Evolutionary conservation across 2,329 filamentous ascomycete species (phyloP).

Genomic region (Paramyrothecium roridum): DNA sequence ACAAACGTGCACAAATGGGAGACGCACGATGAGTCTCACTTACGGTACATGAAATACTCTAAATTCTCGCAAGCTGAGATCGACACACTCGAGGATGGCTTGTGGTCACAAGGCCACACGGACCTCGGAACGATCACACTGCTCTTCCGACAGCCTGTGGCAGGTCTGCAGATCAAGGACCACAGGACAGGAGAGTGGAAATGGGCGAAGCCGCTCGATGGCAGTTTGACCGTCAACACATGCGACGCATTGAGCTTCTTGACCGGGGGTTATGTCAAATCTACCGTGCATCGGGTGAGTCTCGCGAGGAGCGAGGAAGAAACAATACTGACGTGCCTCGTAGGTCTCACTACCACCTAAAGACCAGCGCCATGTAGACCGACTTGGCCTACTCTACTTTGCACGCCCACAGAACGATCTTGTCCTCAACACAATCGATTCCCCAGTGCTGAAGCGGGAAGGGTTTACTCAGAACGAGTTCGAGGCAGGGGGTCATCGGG

Average conservation of each 20-base stretch:
- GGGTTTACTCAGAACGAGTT: conserved; percentile 34
- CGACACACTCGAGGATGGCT: conserved; percentile 33
- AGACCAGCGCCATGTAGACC: conserved; percentile 40
- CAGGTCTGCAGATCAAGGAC: conserved; percentile 51
- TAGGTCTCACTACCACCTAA: conserved; percentile 33
- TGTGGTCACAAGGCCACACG: conserved; percentile 50
- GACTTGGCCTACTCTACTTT: conserved; percentile 49
- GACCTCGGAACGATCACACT: conserved; percentile 55
- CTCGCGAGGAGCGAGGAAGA: not conserved
- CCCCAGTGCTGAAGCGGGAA: conserved; percentile 29
- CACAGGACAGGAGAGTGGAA: conserved; percentile 46
- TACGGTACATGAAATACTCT: conserved; percentile 61
- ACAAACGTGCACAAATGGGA: conserved; percentile 52
- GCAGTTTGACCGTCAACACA: conserved; percentile 49
- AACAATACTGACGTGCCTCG: not conserved
- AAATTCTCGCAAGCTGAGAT: conserved; percentile 46
- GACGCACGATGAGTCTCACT: conserved; percentile 54
- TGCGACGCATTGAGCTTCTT: conserved; percentile 46
- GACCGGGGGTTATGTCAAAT: conserved; percentile 44
- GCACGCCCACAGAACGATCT: conserved; percentile 40
- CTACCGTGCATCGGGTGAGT: conserved; percentile 33
- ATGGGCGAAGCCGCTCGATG: conserved; percentile 45
- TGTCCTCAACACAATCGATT: conserved; percentile 31
- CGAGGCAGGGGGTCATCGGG: conserved; percentile 22
- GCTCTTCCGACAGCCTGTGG: conserved; percentile 56